A percentile compares a stretch with the other conserved stretches of the same genome.
phyloP scores from a whole-genome alignment of 2,329 filamentous ascomycete species.

The Sclerotinia minor region DNA sequence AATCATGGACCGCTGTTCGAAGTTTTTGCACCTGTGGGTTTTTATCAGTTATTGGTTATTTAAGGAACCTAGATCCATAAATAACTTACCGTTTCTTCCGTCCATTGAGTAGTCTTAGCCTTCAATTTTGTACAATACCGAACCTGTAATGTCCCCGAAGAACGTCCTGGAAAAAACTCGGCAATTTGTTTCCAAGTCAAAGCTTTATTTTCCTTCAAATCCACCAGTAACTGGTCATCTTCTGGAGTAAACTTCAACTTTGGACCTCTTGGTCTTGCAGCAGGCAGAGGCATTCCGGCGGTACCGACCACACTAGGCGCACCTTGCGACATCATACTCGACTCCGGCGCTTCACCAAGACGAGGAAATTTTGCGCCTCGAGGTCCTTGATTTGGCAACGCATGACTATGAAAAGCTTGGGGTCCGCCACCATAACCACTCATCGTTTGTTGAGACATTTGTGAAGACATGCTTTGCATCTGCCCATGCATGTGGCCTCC shows the following conservation, averaged over 20 bases:
- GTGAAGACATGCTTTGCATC: constrained; percentile 50
- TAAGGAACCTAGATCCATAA: neutral
- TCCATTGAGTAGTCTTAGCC: constrained; percentile 91
- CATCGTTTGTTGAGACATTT: constrained; percentile 57
- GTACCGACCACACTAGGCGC: constrained; percentile 85
- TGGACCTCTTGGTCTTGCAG: constrained; percentile 76
- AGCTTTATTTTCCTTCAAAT: constrained; percentile 91
- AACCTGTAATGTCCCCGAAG: constrained; percentile 87
- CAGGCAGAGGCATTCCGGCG: constrained; percentile 82
- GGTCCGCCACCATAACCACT: constrained; percentile 45
- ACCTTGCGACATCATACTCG: constrained; percentile 50
- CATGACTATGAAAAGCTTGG: constrained; percentile 68
- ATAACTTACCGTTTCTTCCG: constrained; percentile 80
- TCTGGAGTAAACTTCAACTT: constrained; percentile 94
- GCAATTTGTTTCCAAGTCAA: constrained; percentile 97
- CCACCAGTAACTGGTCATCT: constrained; percentile 83
- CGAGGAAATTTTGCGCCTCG: constrained; percentile 64
- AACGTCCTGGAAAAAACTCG: constrained; percentile 90
- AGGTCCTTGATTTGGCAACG: constrained; percentile 71
- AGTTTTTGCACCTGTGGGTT: constrained; percentile 69
- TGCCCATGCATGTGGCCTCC: constrained; percentile 44
- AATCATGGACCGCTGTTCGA: constrained; percentile 74
- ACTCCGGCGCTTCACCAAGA: constrained; percentile 51
- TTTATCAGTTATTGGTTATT: constrained; percentile 32
- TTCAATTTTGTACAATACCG: constrained; percentile 94